A percentile compares a stretch with the other conserved stretches of the same genome.
Conservation (phyloP, 2,329 filamentous ascomycete species). For the Mollisiaceae sp. region DNA sequence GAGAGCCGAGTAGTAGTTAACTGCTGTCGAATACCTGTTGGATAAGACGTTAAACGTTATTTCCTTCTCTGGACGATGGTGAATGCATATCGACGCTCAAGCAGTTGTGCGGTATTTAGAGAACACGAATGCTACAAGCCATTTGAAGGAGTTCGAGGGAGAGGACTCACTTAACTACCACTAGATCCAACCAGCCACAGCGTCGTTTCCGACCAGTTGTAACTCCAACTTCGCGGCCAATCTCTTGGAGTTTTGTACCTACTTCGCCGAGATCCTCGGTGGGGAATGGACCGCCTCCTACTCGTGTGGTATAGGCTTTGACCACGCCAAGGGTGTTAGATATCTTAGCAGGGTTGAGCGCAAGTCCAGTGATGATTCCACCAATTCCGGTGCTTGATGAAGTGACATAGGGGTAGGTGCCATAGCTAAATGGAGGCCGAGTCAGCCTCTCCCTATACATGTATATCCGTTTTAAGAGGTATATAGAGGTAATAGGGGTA, state of each 20-base stretch:
- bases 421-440: constrained; percentile 38
- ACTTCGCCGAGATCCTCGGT: constrained; percentile 59
- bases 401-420: constrained; percentile 53
- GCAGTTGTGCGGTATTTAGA: background rate
- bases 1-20: constrained; percentile 48
- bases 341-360: constrained; percentile 64
- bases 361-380: constrained; percentile 66
- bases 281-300: constrained; percentile 67
- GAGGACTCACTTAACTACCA: constrained; percentile 33
- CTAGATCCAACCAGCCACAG: constrained; percentile 64
- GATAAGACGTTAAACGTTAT: background rate
- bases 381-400: constrained; percentile 58
- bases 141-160: background rate
- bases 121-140: background rate
- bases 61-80: constrained; percentile 36
- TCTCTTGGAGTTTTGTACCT: constrained; percentile 54
- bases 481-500: no score
- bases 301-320: constrained; percentile 68
- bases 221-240: constrained; percentile 49
- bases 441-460: no score
- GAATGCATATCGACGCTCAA: background rate
- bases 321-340: constrained; percentile 68
- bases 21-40: constrained; percentile 57
- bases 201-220: constrained; percentile 60
- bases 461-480: no score